Evolutionary conservation across 768 basidiomycete species (phyloP).

Genomic region (Agaricus subrufescens): DNA sequence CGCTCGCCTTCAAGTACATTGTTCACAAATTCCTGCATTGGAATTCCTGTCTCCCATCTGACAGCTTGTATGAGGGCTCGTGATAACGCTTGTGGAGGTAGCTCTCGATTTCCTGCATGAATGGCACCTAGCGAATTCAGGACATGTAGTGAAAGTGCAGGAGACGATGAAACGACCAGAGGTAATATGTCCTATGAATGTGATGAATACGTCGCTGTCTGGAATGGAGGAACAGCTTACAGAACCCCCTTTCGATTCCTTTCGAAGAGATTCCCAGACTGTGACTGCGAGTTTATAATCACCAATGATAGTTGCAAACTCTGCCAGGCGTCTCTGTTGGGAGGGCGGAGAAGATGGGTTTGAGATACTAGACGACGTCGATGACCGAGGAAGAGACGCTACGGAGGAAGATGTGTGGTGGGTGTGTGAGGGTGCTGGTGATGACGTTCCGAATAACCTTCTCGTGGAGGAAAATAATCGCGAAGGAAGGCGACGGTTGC

Average conservation of each 20-base stretch:
- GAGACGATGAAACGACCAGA: constrained; percentile 62
- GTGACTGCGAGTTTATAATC: constrained; percentile 80
- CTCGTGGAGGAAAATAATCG: constrained; percentile 85
- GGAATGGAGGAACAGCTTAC: constrained; percentile 41
- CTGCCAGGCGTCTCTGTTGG: constrained; percentile 85
- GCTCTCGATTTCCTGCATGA: constrained; percentile 38
- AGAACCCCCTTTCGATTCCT: constrained; percentile 84
- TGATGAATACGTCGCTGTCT: too few species aligned
- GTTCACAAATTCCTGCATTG: constrained; percentile 51
- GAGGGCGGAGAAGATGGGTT: constrained; percentile 38
- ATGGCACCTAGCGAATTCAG: constrained; percentile 53
- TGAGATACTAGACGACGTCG: constrained; percentile 24
- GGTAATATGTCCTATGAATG: constrained; percentile 73
- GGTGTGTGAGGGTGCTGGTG: constrained; percentile 40
- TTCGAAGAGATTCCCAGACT: constrained; percentile 84
- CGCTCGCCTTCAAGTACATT: constrained; percentile 67
- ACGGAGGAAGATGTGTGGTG: constrained; percentile 36
- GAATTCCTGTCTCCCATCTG: constrained; percentile 73
- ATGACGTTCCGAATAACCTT: constrained; percentile 69
- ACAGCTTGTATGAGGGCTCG: constrained; percentile 64
- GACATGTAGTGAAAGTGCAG: constrained; percentile 54
- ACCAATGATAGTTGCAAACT: constrained; percentile 90
- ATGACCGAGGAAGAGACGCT: constrained; percentile 34
- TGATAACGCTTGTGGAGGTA: constrained; percentile 61
- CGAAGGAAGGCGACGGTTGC: constrained; percentile 75